Conservation (phyloP, 805 yeast genomes). For the Candida xyloterini region DNA sequence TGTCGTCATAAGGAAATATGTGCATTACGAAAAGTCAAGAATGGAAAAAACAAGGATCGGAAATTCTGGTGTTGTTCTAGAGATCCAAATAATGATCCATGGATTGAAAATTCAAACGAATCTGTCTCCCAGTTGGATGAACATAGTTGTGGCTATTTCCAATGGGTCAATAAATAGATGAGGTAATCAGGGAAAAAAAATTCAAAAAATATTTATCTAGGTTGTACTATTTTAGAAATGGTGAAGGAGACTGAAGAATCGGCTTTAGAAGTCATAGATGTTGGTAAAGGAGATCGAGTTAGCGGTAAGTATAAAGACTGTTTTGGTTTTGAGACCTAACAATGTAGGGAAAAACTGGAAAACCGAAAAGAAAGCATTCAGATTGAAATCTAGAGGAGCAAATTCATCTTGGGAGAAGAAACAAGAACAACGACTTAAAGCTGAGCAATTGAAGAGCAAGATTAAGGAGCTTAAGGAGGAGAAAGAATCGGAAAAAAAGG, state of each 20-base stretch:
- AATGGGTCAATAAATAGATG: conserved; percentile 40
- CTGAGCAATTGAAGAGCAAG: conserved; percentile 64
- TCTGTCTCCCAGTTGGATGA: conserved; percentile 18
- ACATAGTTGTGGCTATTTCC: conserved; percentile 50
- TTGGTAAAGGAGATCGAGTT: conserved; percentile 30
- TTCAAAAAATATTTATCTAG: neutral
- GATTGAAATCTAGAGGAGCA: conserved; percentile 61
- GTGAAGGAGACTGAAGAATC: conserved; percentile 1
- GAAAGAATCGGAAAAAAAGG: conserved; percentile 58
- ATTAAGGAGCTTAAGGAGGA: conserved; percentile 75
- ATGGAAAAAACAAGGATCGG: conserved; percentile 42
- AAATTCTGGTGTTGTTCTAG: conserved; percentile 54
- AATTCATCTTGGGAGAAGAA: conserved; percentile 62
- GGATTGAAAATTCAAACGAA: conserved; percentile 14
- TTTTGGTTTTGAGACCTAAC: conserved; percentile 3
- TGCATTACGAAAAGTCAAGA: conserved; percentile 43
- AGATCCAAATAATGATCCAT: conserved; percentile 26
- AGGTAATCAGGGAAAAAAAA: conserved; percentile 4
- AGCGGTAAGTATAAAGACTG: conserved; percentile 25
- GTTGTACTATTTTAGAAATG: neutral
- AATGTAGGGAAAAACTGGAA: conserved; percentile 67
- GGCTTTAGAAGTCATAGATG: conserved; percentile 16
- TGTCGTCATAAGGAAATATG: conserved; percentile 51
- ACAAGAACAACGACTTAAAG: conserved; percentile 62
- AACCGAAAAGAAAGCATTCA: conserved; percentile 60